These are phyloP conservation scores for Zychaea mexicana DNA, from an alignment of 371 early-diverging fungal species.

Conservation along the genomic window DNA sequence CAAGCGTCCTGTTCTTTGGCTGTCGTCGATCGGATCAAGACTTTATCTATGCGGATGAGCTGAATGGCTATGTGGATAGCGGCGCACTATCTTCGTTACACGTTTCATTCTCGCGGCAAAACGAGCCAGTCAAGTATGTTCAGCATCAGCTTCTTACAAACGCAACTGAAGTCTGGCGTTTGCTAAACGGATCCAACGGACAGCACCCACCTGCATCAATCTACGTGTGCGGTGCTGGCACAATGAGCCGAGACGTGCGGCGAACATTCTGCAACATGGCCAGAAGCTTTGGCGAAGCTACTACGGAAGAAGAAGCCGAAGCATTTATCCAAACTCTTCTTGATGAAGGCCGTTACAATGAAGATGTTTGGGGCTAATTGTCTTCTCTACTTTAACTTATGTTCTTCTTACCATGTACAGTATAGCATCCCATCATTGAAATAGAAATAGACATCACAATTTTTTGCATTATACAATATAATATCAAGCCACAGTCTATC, in stretches of 20 bases:
- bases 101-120: constrained; percentile 72
- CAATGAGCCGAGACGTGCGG: constrained; percentile 53
- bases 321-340: constrained; percentile 22
- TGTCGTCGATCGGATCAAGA: constrained; percentile 75
- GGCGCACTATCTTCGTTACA: constrained; percentile 57
- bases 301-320: constrained; percentile 35
- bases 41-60: constrained; percentile 72
- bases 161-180: constrained; percentile 32
- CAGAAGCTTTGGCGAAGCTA: constrained; percentile 39
- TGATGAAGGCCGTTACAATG: constrained; percentile 42
- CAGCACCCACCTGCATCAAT: too few relatives aligned
- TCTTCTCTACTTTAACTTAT: not conserved
- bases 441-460: not conserved
- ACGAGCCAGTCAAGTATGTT: constrained; percentile 35
- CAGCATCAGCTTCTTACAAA: constrained; percentile 47
- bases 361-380: constrained; percentile 58
- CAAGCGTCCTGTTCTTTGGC: constrained; percentile 76
- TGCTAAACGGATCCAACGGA: constrained; percentile 23
- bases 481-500: too few relatives aligned
- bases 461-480: too few relatives aligned
- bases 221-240: constrained; percentile 49
- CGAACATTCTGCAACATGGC: constrained; percentile 36
- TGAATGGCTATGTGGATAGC: constrained; percentile 45
- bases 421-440: not conserved
- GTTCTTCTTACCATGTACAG: not conserved